phyloP scores from a whole-genome alignment of 2,329 filamentous ascomycete genomes.

The Lasiodiplodia gonubiensis region DNA sequence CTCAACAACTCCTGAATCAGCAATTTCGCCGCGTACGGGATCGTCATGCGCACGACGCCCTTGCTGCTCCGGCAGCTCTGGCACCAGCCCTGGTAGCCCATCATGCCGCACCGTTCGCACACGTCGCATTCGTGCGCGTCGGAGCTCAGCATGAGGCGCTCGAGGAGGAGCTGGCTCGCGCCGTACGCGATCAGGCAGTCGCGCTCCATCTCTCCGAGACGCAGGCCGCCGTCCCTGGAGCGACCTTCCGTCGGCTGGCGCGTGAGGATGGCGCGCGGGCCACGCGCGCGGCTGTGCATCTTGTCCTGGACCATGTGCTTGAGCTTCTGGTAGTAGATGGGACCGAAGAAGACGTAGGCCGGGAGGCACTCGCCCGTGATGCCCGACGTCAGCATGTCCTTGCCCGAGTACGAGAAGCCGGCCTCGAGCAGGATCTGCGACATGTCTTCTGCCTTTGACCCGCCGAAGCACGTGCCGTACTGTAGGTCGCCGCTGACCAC shows the following conservation, averaged over 20 bases:
- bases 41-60: slow-evolving; percentile 88
- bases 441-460: slow-evolving; percentile 86
- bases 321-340: slow-evolving; percentile 98
- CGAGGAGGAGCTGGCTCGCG: slow-evolving; percentile 86
- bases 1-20: slow-evolving; percentile 94
- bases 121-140: slow-evolving; percentile 92
- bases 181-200: slow-evolving; percentile 98
- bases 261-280: slow-evolving; percentile 88
- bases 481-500: slow-evolving; percentile 83
- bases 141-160: slow-evolving; percentile 91
- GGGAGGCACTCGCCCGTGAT: slow-evolving; percentile 94
- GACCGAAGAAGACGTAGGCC: slow-evolving; percentile 97
- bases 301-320: slow-evolving; percentile 99
- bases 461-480: slow-evolving; percentile 89
- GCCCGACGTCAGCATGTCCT: slow-evolving; percentile 93
- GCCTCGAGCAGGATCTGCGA: slow-evolving; percentile 80
- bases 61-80: slow-evolving; percentile 87
- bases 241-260: slow-evolving; percentile 96
- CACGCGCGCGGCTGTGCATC: slow-evolving; percentile 94
- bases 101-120: slow-evolving; percentile 90
- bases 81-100: slow-evolving; percentile 95
- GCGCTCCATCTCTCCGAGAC: slow-evolving; percentile 97
- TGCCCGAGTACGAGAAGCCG: slow-evolving; percentile 95
- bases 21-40: slow-evolving; percentile 96
- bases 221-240: slow-evolving; percentile 87